A percentile compares a stretch with the other conserved stretches of the same genome.
Evolutionary conservation across 805 yeast species (phyloP).

Genomic region (Candida nonsorbophila): DNA sequence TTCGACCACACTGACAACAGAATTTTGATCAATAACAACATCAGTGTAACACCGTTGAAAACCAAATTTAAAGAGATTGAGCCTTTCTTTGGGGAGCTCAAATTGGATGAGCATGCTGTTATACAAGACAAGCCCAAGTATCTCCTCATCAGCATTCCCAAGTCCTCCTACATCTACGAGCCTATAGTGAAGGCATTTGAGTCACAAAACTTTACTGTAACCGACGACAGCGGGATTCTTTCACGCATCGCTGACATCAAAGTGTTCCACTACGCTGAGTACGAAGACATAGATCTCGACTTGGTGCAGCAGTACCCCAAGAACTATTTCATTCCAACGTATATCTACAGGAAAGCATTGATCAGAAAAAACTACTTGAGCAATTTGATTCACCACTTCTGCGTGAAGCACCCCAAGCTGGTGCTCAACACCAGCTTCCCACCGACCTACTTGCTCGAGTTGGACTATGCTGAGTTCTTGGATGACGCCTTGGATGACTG

Average conservation of each 20-base stretch:
- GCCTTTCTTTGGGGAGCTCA: slow-evolving; percentile 54
- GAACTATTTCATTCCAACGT: slow-evolving; percentile 67
- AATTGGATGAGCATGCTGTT: slow-evolving; percentile 14
- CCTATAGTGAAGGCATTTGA: slow-evolving; percentile 37
- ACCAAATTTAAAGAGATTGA: slow-evolving; percentile 62
- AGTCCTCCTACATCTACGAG: slow-evolving; percentile 33
- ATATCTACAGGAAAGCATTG: slow-evolving; percentile 82
- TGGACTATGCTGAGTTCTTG: slow-evolving; percentile 92
- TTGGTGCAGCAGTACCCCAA: slow-evolving; percentile 35
- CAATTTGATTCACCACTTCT: slow-evolving; percentile 72
- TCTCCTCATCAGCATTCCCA: slow-evolving; percentile 35
- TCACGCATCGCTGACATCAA: slow-evolving; percentile 16
- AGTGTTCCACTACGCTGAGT: slow-evolving; percentile 79
- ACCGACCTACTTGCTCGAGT: slow-evolving; percentile 71
- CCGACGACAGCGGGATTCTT: slow-evolving; percentile 13
- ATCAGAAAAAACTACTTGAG: slow-evolving; percentile 87
- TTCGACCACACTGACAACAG: slow-evolving; percentile 61
- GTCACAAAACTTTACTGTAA: slow-evolving; percentile 14
- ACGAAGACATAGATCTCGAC: slow-evolving; percentile 83
- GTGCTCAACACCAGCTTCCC: slow-evolving; percentile 60
- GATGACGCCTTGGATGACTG: slow-evolving; percentile 93
- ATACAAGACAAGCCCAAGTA: slow-evolving; percentile 1
- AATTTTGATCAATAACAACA: slow-evolving; percentile 57
- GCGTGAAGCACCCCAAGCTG: slow-evolving; percentile 69
- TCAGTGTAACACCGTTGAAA: slow-evolving; percentile 51